Conservation (phyloP, 352 stramenopile species). For the Pythium scleroteichum region DNA sequence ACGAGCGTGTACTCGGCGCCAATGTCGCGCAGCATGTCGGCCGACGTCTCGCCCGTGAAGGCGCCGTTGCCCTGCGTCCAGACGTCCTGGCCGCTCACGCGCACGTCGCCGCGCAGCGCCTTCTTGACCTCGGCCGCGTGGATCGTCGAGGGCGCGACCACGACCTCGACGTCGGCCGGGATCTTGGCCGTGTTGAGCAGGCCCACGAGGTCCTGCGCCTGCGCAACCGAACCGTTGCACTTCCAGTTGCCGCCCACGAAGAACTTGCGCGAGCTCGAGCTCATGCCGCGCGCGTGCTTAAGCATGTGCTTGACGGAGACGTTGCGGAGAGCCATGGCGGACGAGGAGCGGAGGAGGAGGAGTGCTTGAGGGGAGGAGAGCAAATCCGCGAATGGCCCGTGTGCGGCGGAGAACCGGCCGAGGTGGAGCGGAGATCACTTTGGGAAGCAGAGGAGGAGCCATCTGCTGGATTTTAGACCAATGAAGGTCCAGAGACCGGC, state of each 20-base stretch:
- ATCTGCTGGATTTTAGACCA: constrained; percentile 11
- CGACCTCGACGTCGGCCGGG: constrained; percentile 90
- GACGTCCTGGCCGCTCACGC: constrained; percentile 93
- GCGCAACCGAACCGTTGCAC: constrained; percentile 87
- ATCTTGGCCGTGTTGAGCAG: constrained; percentile 87
- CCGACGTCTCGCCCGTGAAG: constrained; percentile 97
- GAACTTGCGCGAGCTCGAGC: constrained; percentile 90
- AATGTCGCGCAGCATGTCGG: constrained; percentile 97
- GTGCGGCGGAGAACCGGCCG: background rate
- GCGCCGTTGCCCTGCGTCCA: constrained; percentile 95
- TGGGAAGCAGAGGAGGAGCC: background rate
- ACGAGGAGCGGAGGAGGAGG: constrained; percentile 12
- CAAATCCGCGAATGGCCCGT: constrained; percentile 33
- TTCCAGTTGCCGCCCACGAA: constrained; percentile 99
- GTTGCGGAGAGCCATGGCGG: constrained; percentile 44
- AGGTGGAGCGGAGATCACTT: background rate
- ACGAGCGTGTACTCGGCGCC: constrained; percentile 95
- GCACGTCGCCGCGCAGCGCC: constrained; percentile 61
- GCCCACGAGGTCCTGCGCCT: constrained; percentile 69
- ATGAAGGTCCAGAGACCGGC: background rate
- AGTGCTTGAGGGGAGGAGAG: constrained; percentile 33
- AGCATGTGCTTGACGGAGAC: constrained; percentile 35
- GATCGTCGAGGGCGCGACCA: constrained; percentile 95
- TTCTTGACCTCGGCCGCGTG: constrained; percentile 81
- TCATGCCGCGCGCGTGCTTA: constrained; percentile 62